Conservation (phyloP, 1,139 yeast species). For the Hanseniaspora sp. region DNA sequence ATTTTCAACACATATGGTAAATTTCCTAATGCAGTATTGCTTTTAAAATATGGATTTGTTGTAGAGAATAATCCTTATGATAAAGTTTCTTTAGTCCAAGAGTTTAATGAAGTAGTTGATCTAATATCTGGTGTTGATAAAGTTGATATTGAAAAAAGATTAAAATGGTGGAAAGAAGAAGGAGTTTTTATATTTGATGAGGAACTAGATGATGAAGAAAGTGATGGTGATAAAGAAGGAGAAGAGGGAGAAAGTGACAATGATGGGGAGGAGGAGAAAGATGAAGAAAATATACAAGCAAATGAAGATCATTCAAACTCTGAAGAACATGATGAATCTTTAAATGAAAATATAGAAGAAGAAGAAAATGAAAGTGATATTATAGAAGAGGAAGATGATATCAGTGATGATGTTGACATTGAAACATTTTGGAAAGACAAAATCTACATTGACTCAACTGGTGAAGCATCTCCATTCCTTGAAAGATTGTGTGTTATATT, state of each 20-base stretch:
- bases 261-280: slow-evolving; percentile 11
- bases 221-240: slow-evolving; percentile 17
- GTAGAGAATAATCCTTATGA: slow-evolving; percentile 47
- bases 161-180: slow-evolving; percentile 52
- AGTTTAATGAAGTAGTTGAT: slow-evolving; percentile 35
- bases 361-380: slow-evolving; percentile 1
- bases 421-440: slow-evolving; percentile 13
- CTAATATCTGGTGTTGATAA: slow-evolving; percentile 26
- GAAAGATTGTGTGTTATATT: slow-evolving; percentile 14
- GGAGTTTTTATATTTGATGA: slow-evolving; percentile 36
- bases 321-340: no score
- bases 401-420: neutral
- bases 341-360: no score
- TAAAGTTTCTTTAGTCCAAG: slow-evolving; percentile 45
- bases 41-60: slow-evolving; percentile 70
- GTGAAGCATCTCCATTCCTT: slow-evolving; percentile 12
- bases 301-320: no score
- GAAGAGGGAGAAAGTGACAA: slow-evolving; percentile 2
- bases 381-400: slow-evolving; percentile 1
- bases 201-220: slow-evolving; percentile 25
- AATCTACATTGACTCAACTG: slow-evolving; percentile 6
- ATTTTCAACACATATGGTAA: slow-evolving; percentile 73
- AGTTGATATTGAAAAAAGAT: slow-evolving; percentile 35
- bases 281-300: slow-evolving; percentile 7
- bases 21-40: slow-evolving; percentile 49